Conservation (phyloP, 179 eudicot genomes). For the Heliamphora pulchella region DNA sequence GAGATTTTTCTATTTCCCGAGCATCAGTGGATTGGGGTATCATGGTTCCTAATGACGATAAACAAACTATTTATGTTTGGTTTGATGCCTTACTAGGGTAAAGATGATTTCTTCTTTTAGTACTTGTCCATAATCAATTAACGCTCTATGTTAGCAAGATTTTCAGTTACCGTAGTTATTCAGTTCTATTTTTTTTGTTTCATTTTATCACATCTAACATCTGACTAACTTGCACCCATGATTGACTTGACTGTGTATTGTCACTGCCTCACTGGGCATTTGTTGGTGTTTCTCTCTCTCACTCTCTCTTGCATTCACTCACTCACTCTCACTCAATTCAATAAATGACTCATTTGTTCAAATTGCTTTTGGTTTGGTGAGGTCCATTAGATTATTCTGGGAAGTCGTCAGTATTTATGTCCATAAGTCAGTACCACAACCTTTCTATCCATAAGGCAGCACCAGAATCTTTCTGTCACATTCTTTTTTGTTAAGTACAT, state of each 20-base stretch:
- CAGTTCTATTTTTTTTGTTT: background rate
- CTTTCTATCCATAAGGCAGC: background rate
- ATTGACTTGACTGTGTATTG: background rate
- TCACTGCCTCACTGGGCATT: background rate
- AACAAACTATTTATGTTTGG: conserved; percentile 96
- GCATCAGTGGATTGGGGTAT: conserved; percentile 96
- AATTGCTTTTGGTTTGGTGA: background rate
- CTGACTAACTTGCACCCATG: background rate
- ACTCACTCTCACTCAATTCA: background rate
- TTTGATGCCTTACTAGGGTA: conserved; percentile 98
- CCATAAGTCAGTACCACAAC: too few species aligned
- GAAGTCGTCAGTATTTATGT: background rate
- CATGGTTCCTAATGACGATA: conserved; percentile 67
- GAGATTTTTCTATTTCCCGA: conserved; percentile 92
- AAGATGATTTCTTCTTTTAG: conserved; percentile 12
- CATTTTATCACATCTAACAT: background rate
- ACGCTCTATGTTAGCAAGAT: background rate
- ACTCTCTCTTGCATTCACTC: background rate
- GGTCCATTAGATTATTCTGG: background rate
- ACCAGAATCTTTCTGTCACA: background rate
- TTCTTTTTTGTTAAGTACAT: background rate
- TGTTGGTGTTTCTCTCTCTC: background rate
- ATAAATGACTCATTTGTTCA: background rate
- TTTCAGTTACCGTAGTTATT: background rate
- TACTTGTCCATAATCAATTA: background rate